Percentiles rank a stretch among this genome's conserved stretches.
phyloP scores from a whole-genome alignment of 257 asterid genomes.

The Capsicum baccatum region DNA sequence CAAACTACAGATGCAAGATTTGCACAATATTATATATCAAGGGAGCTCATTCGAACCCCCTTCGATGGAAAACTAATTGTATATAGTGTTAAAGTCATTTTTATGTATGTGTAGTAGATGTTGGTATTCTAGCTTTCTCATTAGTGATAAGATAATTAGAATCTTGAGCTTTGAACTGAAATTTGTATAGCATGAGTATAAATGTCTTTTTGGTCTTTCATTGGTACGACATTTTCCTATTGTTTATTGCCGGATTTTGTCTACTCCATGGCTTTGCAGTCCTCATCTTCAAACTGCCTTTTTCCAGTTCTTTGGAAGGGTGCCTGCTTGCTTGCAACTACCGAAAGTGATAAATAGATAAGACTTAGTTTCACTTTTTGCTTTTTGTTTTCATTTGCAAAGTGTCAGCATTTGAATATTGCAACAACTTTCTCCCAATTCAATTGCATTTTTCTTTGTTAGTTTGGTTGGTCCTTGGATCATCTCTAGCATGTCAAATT shows the following conservation, averaged over 20 bases:
- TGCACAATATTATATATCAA: too few species aligned
- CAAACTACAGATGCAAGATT: too few species aligned
- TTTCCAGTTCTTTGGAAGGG: conserved; percentile 67
- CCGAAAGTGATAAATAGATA: conserved; percentile 55
- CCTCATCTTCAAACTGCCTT: conserved; percentile 89
- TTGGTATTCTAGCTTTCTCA: too few species aligned
- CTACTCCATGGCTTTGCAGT: conserved; percentile 92
- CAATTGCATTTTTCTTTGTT: background rate
- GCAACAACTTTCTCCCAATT: background rate
- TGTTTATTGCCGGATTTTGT: conserved; percentile 53
- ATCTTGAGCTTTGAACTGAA: background rate
- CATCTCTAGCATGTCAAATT: too few species aligned
- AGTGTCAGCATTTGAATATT: background rate
- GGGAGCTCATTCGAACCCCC: too few species aligned
- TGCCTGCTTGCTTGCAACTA: conserved; percentile 61
- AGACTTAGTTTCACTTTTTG: background rate
- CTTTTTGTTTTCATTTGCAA: background rate
- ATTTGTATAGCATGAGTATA: background rate
- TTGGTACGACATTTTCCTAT: background rate
- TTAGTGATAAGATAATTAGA: background rate
- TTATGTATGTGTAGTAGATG: too few species aligned
- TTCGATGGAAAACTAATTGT: too few species aligned
- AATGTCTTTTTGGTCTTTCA: background rate
- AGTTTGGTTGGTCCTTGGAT: background rate
- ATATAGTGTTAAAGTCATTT: too few species aligned